Base-by-base conservation (phyloP, 352 stramenopile genomes). In the Phytophthora foliorum region DNA sequence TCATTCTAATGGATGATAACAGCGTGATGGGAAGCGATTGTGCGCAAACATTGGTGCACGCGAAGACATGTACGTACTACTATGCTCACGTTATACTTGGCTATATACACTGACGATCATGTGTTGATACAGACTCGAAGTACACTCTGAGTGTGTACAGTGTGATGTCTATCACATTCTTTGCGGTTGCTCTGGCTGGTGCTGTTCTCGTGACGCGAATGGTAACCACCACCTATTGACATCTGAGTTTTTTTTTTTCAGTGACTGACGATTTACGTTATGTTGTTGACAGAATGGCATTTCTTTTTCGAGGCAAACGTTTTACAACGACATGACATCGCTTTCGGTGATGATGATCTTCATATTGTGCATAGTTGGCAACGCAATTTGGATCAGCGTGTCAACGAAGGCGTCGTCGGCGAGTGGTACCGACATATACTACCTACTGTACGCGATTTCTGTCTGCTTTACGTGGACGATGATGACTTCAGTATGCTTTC, bases 311-410 rank as follows among this genome's bases (percentile, higher is more conserved):
- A 74, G 71, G 25, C 46, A 64, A 29, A 89, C 88, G 14, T 94
- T 96, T 65, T 96, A 92, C 71, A 96, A 93, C 63, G 86, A 96
- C 53, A 92, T 94, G 82, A 93, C 88, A 11, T 92, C 87, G 2
- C 63, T 94, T 9, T 91, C 76, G 9, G 75, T 96, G 41, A 75
- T 94, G 42, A 82, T 94, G 42, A 74, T 92, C 22, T 93, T 93
- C 46, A 25, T 90, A 27, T 54, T 94, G 29, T 78, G 76, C 10
- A 93, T 96, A 52, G 72, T 93, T 49, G 86, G 69, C 24, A 95
- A 95, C 52, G 72, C 88, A 8, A 91, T 95, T 58, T 95, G 88
- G 88, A 93, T 93, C 57, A 79, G 89, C 41, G 78, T 92, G 21
- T 88, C 86, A 11, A 81, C 80, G 16, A 78, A 89, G 25, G 74